These are phyloP conservation scores for Lachnellula suecica DNA, from an alignment of 2,329 filamentous ascomycete species.

Conservation along the genomic window DNA sequence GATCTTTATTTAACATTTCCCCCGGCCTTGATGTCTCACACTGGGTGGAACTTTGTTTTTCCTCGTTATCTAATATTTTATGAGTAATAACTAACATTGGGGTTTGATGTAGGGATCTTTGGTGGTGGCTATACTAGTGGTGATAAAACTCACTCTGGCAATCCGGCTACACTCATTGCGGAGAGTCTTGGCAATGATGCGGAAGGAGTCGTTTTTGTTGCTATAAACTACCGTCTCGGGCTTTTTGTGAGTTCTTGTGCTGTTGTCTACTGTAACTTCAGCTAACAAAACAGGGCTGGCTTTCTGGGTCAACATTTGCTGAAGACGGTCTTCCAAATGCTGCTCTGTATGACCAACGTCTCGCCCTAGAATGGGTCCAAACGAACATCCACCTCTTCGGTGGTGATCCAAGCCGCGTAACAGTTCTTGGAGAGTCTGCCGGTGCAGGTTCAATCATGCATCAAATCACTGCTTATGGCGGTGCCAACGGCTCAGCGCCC, in stretches of 20 bases:
- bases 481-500: too few relatives aligned
- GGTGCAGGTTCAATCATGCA: constrained; percentile 53
- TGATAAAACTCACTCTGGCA: constrained; percentile 37
- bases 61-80: neutral
- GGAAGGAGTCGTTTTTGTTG: constrained; percentile 34
- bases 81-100: constrained; percentile 41
- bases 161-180: constrained; percentile 38
- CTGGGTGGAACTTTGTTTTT: constrained; percentile 10
- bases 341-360: constrained; percentile 51
- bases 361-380: constrained; percentile 57
- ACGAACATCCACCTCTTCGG: constrained; percentile 53
- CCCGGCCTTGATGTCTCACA: too few relatives aligned
- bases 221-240: constrained; percentile 35
- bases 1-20: too few relatives aligned
- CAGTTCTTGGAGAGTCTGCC: constrained; percentile 49
- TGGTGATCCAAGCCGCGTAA: constrained; percentile 48
- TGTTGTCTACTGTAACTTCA: neutral
- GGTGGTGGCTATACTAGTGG: constrained; percentile 45
- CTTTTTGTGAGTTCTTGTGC: constrained; percentile 22
- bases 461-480: constrained; percentile 52
- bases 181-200: constrained; percentile 27
- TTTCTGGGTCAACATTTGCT: constrained; percentile 40
- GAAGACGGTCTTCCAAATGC: constrained; percentile 45
- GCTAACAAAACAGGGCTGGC: constrained; percentile 22
- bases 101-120: constrained; percentile 51